These are phyloP conservation scores for Ophiostoma novo-ulmi DNA, from an alignment of 2,329 filamentous ascomycete species.

Conservation along the genomic window DNA sequence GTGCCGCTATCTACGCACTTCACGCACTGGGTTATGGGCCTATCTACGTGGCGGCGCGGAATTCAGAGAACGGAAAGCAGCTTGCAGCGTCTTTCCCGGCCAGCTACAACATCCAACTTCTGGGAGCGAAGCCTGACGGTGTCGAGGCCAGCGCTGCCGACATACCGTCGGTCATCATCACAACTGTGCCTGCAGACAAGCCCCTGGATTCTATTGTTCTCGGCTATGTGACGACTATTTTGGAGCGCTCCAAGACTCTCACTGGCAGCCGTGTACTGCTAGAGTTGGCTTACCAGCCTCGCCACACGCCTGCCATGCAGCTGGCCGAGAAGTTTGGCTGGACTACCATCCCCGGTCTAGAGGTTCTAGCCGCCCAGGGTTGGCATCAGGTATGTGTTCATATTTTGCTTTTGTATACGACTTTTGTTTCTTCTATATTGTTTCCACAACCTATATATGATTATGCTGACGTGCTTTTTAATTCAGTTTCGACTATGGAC, in stretches of 20 bases:
- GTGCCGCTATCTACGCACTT: conserved; percentile 85
- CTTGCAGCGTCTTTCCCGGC: conserved; percentile 68
- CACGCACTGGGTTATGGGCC: conserved; percentile 77
- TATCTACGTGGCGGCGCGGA: conserved; percentile 82
- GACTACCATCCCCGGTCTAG: conserved; percentile 78
- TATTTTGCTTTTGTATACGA: background rate
- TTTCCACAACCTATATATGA: too few relatives aligned
- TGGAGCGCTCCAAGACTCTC: conserved; percentile 38
- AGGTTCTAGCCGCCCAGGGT: conserved; percentile 86
- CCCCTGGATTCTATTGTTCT: conserved; percentile 70
- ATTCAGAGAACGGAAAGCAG: conserved; percentile 59
- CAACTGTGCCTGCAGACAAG: conserved; percentile 83
- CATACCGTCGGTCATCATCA: conserved; percentile 68
- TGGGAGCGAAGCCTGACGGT: conserved; percentile 43
- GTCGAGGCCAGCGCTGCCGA: conserved; percentile 44
- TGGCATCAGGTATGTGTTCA: conserved; percentile 66
- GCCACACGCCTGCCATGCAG: conserved; percentile 76
- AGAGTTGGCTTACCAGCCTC: conserved; percentile 96
- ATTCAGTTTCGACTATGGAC: conserved; percentile 76
- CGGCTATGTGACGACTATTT: conserved; percentile 54
- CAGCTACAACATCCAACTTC: conserved; percentile 63
- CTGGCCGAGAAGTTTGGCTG: conserved; percentile 73
- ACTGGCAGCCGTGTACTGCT: conserved; percentile 58
- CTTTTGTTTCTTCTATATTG: background rate
- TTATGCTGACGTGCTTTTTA: background rate